These are phyloP conservation scores for Naumovozyma castellii DNA, from an alignment of 805 yeast genomes.

Conservation along the genomic window DNA sequence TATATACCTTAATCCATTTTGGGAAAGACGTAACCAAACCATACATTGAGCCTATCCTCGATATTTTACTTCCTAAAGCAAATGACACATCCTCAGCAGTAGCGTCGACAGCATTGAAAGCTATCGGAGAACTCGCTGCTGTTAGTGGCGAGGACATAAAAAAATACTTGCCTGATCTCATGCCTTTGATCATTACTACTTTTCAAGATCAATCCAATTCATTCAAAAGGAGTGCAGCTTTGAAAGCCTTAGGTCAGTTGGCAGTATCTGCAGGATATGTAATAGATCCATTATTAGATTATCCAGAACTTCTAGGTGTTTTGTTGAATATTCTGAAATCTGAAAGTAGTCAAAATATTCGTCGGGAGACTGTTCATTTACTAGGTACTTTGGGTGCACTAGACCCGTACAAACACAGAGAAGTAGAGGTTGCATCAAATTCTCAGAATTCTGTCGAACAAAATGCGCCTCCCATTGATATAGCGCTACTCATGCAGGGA, in stretches of 20 bases:
- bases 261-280: conserved; percentile 91
- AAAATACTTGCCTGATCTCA: conserved; percentile 60
- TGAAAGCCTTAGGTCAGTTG: conserved; percentile 78
- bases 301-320: conserved; percentile 80
- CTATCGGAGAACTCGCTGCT: conserved; percentile 79
- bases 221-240: conserved; percentile 79
- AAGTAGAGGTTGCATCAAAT: conserved; percentile 66
- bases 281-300: conserved; percentile 82
- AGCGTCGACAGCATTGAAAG: conserved; percentile 74
- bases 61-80: conserved; percentile 68
- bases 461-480: conserved; percentile 83
- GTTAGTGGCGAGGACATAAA: conserved; percentile 82
- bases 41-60: conserved; percentile 83
- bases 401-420: conserved; percentile 92
- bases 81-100: conserved; percentile 68
- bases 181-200: conserved; percentile 82
- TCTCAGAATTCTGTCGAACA: conserved; percentile 48
- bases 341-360: conserved; percentile 62
- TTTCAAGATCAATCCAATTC: conserved; percentile 90
- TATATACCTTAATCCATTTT: conserved; percentile 64
- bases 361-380: conserved; percentile 80
- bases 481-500: conserved; percentile 83
- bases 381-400: conserved; percentile 92
- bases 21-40: conserved; percentile 82
- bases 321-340: conserved; percentile 73